Percentiles rank a stretch among this genome's conserved stretches.
These are phyloP conservation scores for Phialophora tarda DNA, from an alignment of 2,329 filamentous ascomycete genomes.

Conservation along the genomic window DNA sequence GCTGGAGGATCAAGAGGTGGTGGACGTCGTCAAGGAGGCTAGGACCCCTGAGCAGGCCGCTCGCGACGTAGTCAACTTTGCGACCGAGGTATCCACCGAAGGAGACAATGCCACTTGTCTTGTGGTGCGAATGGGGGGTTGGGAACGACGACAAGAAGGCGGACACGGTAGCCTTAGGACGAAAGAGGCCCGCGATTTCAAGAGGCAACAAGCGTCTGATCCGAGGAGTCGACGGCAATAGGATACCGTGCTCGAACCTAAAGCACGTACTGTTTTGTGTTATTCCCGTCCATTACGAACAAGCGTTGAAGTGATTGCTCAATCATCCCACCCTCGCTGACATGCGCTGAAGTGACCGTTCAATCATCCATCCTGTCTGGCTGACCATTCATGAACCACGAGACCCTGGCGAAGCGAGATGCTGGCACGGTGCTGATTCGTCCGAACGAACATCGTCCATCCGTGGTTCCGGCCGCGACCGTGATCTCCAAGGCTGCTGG, in stretches of 20 bases:
- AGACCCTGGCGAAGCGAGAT: constrained; percentile 4
- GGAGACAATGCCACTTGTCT: constrained; percentile 69
- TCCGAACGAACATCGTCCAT: constrained; percentile 13
- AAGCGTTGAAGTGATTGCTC: too few species aligned
- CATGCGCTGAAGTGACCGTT: not conserved
- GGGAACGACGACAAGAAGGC: constrained; percentile 72
- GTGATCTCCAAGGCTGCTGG: not conserved
- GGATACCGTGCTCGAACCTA: constrained; percentile 1
- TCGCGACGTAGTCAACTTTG: constrained; percentile 79
- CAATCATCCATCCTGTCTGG: not conserved
- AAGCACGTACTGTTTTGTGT: not conserved
- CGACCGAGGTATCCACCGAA: constrained; percentile 76
- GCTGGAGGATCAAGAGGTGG: constrained; percentile 89
- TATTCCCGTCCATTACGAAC: not conserved
- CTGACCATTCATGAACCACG: not conserved
- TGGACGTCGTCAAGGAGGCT: constrained; percentile 90
- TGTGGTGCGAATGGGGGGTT: constrained; percentile 67
- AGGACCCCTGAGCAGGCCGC: constrained; percentile 87
- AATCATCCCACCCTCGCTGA: not conserved
- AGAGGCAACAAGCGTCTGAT: constrained; percentile 78
- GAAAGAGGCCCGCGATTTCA: constrained; percentile 86
- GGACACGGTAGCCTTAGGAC: constrained; percentile 88
- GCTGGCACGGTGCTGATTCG: constrained; percentile 14
- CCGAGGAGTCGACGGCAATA: constrained; percentile 69
- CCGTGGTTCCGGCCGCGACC: constrained; percentile 15